A percentile compares a stretch with the other conserved stretches of the same genome.
These are phyloP conservation scores for Pleoardoris graminearum DNA, from an alignment of 2,329 filamentous ascomycete genomes.

Conservation along the genomic window DNA sequence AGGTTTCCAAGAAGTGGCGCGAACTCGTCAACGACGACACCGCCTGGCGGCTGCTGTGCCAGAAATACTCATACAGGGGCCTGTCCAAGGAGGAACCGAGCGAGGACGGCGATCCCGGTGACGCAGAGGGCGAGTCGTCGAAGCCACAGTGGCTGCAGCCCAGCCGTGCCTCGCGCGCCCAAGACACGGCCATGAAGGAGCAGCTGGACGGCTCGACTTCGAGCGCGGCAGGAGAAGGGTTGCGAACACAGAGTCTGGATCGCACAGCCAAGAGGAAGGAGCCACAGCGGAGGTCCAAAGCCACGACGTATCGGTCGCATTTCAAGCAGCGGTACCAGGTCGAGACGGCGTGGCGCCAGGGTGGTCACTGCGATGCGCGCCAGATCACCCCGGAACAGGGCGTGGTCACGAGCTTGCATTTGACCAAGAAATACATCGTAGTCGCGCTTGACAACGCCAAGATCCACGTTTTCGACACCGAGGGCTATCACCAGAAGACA, in stretches of 20 bases:
- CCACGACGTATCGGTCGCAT: constrained; percentile 89
- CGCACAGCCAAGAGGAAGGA: constrained; percentile 47
- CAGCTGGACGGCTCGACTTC: constrained; percentile 40
- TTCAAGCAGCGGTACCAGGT: constrained; percentile 98
- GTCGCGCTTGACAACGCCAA: constrained; percentile 97
- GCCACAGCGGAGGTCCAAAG: constrained; percentile 57
- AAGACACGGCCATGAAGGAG: constrained; percentile 31
- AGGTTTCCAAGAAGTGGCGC: constrained; percentile 94
- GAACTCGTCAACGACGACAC: constrained; percentile 94
- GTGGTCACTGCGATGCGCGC: constrained; percentile 78
- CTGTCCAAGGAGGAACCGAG: constrained; percentile 53
- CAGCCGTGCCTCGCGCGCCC: constrained; percentile 30
- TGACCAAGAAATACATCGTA: constrained; percentile 95
- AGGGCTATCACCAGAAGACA: constrained; percentile 84
- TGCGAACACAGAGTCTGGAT: constrained; percentile 62
- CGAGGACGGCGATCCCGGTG: constrained; percentile 29
- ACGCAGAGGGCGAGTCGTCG: constrained; percentile 31
- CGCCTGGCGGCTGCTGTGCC: constrained; percentile 96
- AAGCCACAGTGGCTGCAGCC: constrained; percentile 32
- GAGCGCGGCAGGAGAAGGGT: constrained; percentile 51
- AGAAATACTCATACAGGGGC: constrained; percentile 85
- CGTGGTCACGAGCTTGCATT: constrained; percentile 91
- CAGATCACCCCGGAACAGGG: constrained; percentile 96
- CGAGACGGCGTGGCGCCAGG: constrained; percentile 93
- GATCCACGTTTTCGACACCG: constrained; percentile 95